These are phyloP conservation scores for Hymenoscyphus fructigenus DNA, from an alignment of 2,329 filamentous ascomycete genomes.

Conservation along the genomic window DNA sequence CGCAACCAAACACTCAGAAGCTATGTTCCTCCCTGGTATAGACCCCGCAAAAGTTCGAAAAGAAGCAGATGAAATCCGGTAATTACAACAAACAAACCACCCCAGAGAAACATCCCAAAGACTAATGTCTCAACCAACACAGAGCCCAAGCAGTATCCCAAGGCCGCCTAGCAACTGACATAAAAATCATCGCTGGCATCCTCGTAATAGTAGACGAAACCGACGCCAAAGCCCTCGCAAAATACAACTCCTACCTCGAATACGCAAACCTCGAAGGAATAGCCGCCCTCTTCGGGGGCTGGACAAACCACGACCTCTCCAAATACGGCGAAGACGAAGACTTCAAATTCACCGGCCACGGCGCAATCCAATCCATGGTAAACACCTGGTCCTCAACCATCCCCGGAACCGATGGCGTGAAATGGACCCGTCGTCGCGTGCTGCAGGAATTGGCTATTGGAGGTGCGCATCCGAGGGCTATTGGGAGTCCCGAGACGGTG, in stretches of 20 bases:
- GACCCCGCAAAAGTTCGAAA: slow-evolving; percentile 51
- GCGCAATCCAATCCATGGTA: slow-evolving; percentile 41
- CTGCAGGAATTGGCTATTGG: slow-evolving; percentile 14
- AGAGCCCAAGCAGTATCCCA: slow-evolving; percentile 37
- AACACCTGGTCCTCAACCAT: slow-evolving; percentile 51
- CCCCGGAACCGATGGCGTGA: slow-evolving; percentile 53
- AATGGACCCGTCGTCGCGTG: slow-evolving; percentile 66
- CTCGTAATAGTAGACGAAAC: slow-evolving; percentile 60
- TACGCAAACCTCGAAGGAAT: slow-evolving; percentile 65
- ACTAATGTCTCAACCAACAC: neutral
- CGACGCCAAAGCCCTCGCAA: slow-evolving; percentile 62
- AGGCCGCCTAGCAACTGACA: slow-evolving; percentile 53
- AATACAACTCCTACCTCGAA: slow-evolving; percentile 57
- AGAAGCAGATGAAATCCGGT: slow-evolving; percentile 39
- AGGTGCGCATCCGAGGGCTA: neutral
- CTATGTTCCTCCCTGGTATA: slow-evolving; percentile 62
- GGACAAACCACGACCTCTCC: slow-evolving; percentile 63
- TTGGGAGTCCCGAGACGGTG: slow-evolving; percentile 11
- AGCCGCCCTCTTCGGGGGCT: slow-evolving; percentile 69
- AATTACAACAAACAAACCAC: neutral
- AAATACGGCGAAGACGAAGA: slow-evolving; percentile 19
- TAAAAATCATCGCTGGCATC: slow-evolving; percentile 18
- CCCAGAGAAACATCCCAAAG: too few species aligned
- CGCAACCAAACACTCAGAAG: slow-evolving; percentile 67
- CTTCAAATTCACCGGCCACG: slow-evolving; percentile 42